Conservation (phyloP, 2,329 filamentous ascomycete species). For the Eurotiales sp. region DNA sequence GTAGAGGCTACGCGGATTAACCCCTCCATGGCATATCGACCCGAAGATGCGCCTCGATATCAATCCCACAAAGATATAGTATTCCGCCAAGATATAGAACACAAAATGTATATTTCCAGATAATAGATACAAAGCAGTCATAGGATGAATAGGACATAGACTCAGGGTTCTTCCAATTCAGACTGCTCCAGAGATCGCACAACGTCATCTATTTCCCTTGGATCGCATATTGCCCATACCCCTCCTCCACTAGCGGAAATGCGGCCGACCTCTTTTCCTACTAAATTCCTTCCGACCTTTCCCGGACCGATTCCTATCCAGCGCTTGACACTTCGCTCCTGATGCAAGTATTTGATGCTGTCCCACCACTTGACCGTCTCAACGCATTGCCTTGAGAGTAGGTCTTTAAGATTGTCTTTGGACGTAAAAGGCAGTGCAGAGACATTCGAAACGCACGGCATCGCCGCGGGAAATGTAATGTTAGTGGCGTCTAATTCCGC, state of each 20-base stretch:
- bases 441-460: constrained; percentile 84
- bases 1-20: background rate
- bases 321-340: constrained; percentile 72
- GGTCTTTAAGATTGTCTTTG: constrained; percentile 70
- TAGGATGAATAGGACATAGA: too few relatives aligned
- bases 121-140: background rate
- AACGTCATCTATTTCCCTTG: constrained; percentile 68
- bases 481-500: constrained; percentile 60
- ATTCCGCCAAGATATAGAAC: background rate
- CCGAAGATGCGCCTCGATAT: background rate
- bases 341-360: constrained; percentile 82
- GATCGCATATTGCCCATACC: constrained; percentile 86
- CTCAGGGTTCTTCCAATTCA: constrained; percentile 30
- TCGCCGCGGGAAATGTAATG: constrained; percentile 68
- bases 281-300: constrained; percentile 87
- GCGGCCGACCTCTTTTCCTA: constrained; percentile 88
- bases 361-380: constrained; percentile 96
- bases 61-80: background rate
- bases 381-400: constrained; percentile 76
- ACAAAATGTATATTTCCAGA: background rate
- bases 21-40: background rate
- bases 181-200: constrained; percentile 64
- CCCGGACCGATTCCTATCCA: constrained; percentile 94
- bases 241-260: constrained; percentile 82
- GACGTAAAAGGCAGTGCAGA: constrained; percentile 72